Evolutionary conservation across 192 early-diverging fungal genomes (phyloP), one percentile per base, ranked within the genome.

Genomic region (Oehlia diaphana): DNA sequence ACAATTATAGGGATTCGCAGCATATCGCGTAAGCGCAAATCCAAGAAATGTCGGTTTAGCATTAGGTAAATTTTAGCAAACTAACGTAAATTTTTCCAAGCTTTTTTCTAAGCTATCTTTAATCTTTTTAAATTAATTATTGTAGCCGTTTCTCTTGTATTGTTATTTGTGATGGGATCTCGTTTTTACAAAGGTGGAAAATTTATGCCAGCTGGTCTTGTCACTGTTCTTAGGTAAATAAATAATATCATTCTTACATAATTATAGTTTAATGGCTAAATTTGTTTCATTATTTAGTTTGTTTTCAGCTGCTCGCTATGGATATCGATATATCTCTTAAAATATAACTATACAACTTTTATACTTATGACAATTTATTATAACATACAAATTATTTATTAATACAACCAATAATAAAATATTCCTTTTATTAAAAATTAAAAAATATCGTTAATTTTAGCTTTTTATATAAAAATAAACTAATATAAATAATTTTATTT

Each of bases 161-260:
- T 87, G 6, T 62, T 86, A 44, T 9, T 68, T 10, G 78, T 86
- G 10, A 87, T 87, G 88, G 84, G 86, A 4, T n/a, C 72, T 0
- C 78, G 84, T 39, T 88, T 84, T 77, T 49, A 37, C 13, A 82
- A 82, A 63, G 73, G 79, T 39, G 84, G 84, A 12, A 83, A 82
- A 66, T 84, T 87, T 47, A 87, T 88, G 86, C 83, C 86, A 31
- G 86, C 82, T n/a, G 86, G 86, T 5, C 44, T 85, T 9, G 80
- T 87, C 10, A 64, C 83, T 76, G 49, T 82, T 16, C 49, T 87
- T n/a, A 86, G 83, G 81, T 86, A 75, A 78, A 71, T 44, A 37
- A 50, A 50, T 8, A 72, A 50, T 19, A 47, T 53, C 19, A 21
- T 26, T 23, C 35, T 47, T 23, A 50, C 8, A 8, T 28, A 50